These are phyloP conservation scores for Gelatoporia subvermispora DNA, from an alignment of 768 basidiomycete species.

Conservation along the genomic window DNA sequence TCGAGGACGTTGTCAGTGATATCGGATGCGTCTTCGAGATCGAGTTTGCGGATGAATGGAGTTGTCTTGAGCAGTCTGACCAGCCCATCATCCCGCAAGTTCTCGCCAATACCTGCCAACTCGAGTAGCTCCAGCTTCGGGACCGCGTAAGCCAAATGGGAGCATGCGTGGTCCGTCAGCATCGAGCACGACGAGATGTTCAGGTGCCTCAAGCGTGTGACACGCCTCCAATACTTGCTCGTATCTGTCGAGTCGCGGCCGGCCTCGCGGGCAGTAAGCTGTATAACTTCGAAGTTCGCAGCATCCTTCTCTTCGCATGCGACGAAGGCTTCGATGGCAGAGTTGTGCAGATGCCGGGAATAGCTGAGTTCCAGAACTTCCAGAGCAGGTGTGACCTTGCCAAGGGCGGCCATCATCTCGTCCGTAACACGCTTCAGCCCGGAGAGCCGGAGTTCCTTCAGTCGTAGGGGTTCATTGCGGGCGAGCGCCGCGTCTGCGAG, in stretches of 20 bases:
- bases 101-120: slow-evolving; percentile 66
- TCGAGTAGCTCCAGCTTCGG: slow-evolving; percentile 77
- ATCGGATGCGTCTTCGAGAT: slow-evolving; percentile 78
- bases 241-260: slow-evolving; percentile 54
- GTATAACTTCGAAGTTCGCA: slow-evolving; percentile 36
- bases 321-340: slow-evolving; percentile 69
- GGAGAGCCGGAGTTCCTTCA: slow-evolving; percentile 63
- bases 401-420: slow-evolving; percentile 58
- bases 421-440: slow-evolving; percentile 62
- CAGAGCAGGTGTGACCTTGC: slow-evolving; percentile 62
- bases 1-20: slow-evolving; percentile 71
- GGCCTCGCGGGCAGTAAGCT: slow-evolving; percentile 57
- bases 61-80: slow-evolving; percentile 64
- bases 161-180: slow-evolving; percentile 72
- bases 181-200: slow-evolving; percentile 64
- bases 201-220: slow-evolving; percentile 70
- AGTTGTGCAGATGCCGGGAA: slow-evolving; percentile 65
- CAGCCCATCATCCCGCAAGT: slow-evolving; percentile 71
- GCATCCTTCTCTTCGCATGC: slow-evolving; percentile 41
- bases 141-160: slow-evolving; percentile 63
- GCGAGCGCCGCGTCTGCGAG: slow-evolving; percentile 40
- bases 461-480: slow-evolving; percentile 43
- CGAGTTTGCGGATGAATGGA: slow-evolving; percentile 67
- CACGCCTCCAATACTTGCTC: slow-evolving; percentile 47
- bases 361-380: slow-evolving; percentile 82